A percentile compares a stretch with the other conserved stretches of the same genome.
phyloP scores from a whole-genome alignment of 2,329 filamentous ascomycete genomes.

The Penicillium verrucosum region DNA sequence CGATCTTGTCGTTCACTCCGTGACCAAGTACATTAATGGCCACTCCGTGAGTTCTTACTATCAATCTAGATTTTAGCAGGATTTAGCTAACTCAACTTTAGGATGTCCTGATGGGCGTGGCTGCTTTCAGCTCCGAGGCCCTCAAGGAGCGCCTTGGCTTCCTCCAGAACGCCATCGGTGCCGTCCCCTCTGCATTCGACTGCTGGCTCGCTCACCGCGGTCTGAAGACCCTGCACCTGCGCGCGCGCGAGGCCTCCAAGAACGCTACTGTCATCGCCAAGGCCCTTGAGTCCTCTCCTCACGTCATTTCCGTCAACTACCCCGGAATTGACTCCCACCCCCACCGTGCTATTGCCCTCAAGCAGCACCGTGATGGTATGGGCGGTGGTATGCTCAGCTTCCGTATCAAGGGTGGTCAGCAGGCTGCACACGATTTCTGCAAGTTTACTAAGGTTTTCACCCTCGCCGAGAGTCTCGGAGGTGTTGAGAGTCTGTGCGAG shows the following conservation, averaged over 20 bases:
- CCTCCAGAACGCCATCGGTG: slow-evolving; percentile 95
- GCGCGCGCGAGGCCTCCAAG: slow-evolving; percentile 75
- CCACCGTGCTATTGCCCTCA: slow-evolving; percentile 76
- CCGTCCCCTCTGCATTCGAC: slow-evolving; percentile 91
- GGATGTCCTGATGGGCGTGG: slow-evolving; percentile 96
- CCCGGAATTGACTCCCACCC: slow-evolving; percentile 85
- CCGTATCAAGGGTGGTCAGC: slow-evolving; percentile 81
- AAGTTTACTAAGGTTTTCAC: slow-evolving; percentile 86
- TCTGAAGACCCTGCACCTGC: slow-evolving; percentile 92
- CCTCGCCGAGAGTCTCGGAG: slow-evolving; percentile 86
- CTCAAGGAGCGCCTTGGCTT: slow-evolving; percentile 77
- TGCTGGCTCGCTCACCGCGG: slow-evolving; percentile 97
- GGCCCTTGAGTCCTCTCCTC: slow-evolving; percentile 72
- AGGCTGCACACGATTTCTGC: slow-evolving; percentile 89
- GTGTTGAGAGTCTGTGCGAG: slow-evolving; percentile 88
- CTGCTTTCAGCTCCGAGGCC: slow-evolving; percentile 84
- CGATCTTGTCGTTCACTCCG: slow-evolving; percentile 93
- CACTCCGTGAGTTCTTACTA: slow-evolving; percentile 56
- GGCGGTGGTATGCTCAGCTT: slow-evolving; percentile 98
- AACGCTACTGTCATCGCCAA: slow-evolving; percentile 77
- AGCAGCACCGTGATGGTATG: slow-evolving; percentile 91
- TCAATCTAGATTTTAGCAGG: neutral
- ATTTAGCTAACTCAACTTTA: slow-evolving; percentile 27
- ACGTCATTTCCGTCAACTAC: slow-evolving; percentile 92
- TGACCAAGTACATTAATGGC: slow-evolving; percentile 99